Percentiles rank a stretch among this genome's conserved stretches.
phyloP scores from a whole-genome alignment of 805 yeast genomes.

The Candida krabiensis region DNA sequence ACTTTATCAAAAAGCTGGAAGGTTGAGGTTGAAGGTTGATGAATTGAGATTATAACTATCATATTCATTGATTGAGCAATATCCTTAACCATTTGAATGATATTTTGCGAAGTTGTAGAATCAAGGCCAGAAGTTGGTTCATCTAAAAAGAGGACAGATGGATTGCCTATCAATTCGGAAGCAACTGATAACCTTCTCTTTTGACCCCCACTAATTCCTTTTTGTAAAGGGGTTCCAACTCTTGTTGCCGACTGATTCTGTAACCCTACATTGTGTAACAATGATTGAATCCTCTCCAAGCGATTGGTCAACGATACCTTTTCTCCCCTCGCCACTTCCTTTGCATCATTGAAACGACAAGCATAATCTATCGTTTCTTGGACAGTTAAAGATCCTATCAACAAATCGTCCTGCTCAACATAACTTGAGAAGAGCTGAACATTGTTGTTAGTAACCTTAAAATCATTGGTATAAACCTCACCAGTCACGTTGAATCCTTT shows the following conservation, averaged over 20 bases:
- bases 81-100: not conserved
- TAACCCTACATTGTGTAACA: not conserved
- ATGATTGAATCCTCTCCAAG: not conserved
- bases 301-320: not conserved
- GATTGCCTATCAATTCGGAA: conserved; percentile 72
- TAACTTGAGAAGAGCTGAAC: conserved; percentile 27
- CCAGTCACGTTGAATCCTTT: not conserved
- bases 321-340: not conserved
- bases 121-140: conserved; percentile 89
- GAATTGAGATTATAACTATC: not conserved
- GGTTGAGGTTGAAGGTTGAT: not conserved
- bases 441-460: not conserved
- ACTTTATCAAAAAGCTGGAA: conserved; percentile 15
- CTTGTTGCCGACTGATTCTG: not conserved
- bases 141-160: conserved; percentile 72
- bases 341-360: not conserved
- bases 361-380: conserved; percentile 38
- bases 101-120: conserved; percentile 3
- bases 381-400: conserved; percentile 43
- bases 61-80: not conserved
- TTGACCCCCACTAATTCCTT: conserved; percentile 81
- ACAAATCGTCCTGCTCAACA: conserved; percentile 52
- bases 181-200: conserved; percentile 74
- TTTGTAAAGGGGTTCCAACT: conserved; percentile 11
- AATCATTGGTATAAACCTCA: not conserved